These are phyloP conservation scores for Leccinellum luteum DNA, from an alignment of 768 basidiomycete species.

Conservation along the genomic window DNA sequence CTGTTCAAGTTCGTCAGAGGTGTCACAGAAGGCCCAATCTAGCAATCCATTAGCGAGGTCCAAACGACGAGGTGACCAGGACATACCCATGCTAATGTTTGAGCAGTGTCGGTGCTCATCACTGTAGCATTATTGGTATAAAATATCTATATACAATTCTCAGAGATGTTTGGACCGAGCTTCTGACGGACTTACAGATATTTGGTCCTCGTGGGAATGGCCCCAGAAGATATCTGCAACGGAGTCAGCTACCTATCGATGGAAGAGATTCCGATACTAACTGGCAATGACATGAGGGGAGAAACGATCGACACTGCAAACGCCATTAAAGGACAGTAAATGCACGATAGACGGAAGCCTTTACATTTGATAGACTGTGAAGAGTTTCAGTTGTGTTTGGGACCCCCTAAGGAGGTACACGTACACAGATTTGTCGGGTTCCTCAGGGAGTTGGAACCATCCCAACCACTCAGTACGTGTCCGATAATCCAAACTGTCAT, in stretches of 20 bases:
- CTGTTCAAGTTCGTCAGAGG: conserved; percentile 71
- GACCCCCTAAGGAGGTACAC: conserved; percentile 22
- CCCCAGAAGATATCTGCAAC: conserved; percentile 69
- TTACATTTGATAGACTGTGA: conserved; percentile 49
- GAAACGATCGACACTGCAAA: conserved; percentile 65
- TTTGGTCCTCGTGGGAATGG: conserved; percentile 73
- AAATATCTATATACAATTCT: conserved; percentile 47
- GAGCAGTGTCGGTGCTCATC: conserved; percentile 55
- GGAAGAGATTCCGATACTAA: conserved; percentile 33
- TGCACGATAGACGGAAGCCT: not conserved
- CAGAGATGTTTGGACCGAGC: not conserved
- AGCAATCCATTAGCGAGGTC: conserved; percentile 4
- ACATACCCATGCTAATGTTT: conserved; percentile 50
- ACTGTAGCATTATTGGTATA: conserved; percentile 69
- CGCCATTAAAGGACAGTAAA: not conserved
- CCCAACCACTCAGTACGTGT: conserved; percentile 65
- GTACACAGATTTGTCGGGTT: conserved; percentile 71
- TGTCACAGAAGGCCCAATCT: conserved; percentile 71
- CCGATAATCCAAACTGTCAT: conserved; percentile 49
- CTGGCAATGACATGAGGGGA: conserved; percentile 77
- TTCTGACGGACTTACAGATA: conserved; percentile 44
- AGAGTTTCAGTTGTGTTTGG: conserved; percentile 3
- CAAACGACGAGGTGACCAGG: conserved; percentile 3
- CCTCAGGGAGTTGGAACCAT: conserved; percentile 60
- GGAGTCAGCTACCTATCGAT: conserved; percentile 8